phyloP scores from a whole-genome alignment of 352 stramenopile species.

The Phytophthora citricola region DNA sequence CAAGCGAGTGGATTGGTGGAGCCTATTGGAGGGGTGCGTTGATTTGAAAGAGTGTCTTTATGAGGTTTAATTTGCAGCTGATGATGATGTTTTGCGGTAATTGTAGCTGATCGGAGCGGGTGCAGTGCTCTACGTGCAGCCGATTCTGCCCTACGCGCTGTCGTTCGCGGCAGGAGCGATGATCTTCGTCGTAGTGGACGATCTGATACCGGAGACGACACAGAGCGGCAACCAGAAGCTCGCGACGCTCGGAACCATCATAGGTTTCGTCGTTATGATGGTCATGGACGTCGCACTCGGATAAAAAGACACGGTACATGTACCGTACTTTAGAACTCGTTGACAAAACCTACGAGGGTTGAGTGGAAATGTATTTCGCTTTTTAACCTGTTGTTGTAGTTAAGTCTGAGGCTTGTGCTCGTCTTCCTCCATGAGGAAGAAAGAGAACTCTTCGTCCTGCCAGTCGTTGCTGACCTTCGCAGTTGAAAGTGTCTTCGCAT shows the following conservation, averaged over 20 bases:
- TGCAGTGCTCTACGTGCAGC: constrained; percentile 86
- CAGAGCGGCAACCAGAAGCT: constrained; percentile 91
- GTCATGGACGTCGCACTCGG: constrained; percentile 87
- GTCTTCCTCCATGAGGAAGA: constrained; percentile 61
- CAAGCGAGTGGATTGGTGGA: constrained; percentile 92
- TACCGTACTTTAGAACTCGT: constrained; percentile 21
- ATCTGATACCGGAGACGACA: constrained; percentile 90
- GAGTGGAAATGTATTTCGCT: constrained; percentile 27
- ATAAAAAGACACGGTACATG: constrained; percentile 33
- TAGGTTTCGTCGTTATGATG: constrained; percentile 94
- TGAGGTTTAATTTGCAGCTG: background rate
- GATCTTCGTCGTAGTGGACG: constrained; percentile 94
- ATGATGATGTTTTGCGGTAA: constrained; percentile 10
- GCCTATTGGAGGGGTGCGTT: constrained; percentile 81
- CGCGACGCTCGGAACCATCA: constrained; percentile 84
- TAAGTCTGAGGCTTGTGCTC: constrained; percentile 10
- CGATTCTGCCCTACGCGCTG: constrained; percentile 91
- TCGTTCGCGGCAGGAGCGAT: constrained; percentile 91
- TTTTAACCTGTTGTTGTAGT: constrained; percentile 18
- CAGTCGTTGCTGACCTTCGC: constrained; percentile 13
- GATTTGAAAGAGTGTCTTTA: background rate
- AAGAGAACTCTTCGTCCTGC: constrained; percentile 49
- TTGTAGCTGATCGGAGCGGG: constrained; percentile 81
- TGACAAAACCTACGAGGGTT: background rate
- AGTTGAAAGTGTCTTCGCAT: constrained; percentile 1